phyloP scores from a whole-genome alignment of 164 flowering plant genomes.

The Macadamia tetraphylla region DNA sequence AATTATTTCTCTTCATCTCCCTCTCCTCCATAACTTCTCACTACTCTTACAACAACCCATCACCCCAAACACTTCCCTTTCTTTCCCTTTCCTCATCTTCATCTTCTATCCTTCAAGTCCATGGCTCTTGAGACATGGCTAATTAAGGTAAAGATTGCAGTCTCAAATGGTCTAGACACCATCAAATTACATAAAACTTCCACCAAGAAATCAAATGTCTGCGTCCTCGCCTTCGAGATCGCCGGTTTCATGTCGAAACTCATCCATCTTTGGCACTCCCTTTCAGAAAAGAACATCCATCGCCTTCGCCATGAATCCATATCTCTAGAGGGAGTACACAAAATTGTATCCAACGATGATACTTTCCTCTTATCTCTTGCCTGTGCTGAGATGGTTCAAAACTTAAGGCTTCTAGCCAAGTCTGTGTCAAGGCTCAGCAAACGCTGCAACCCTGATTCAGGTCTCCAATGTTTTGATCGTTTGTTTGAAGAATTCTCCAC shows the following conservation, averaged over 20 bases:
- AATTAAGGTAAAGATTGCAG: conserved; percentile 49
- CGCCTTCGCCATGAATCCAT: conserved; percentile 48
- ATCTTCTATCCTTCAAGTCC: conserved; percentile 1
- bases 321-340: conserved; percentile 70
- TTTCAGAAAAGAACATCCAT: conserved; percentile 50
- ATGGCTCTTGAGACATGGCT: conserved; percentile 87
- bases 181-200: conserved; percentile 9
- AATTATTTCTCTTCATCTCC: conserved; percentile 24
- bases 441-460: conserved; percentile 31
- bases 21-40: conserved; percentile 14
- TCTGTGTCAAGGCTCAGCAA: conserved; percentile 41
- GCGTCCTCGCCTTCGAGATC: conserved; percentile 75
- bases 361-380: conserved; percentile 68
- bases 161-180: conserved; percentile 35
- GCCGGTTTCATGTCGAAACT: conserved; percentile 79
- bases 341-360: conserved; percentile 82
- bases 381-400: conserved; percentile 65
- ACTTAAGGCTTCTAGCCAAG: conserved; percentile 34
- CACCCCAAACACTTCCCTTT: background rate
- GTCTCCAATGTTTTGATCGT: conserved; percentile 37
- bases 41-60: background rate
- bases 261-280: conserved; percentile 62
- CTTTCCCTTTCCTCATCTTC: conserved; percentile 2
- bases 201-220: conserved; percentile 40
- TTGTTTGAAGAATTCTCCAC: conserved; percentile 48